These are phyloP conservation scores for Epichloe typhina DNA, from an alignment of 2,329 filamentous ascomycete species.

Conservation along the genomic window DNA sequence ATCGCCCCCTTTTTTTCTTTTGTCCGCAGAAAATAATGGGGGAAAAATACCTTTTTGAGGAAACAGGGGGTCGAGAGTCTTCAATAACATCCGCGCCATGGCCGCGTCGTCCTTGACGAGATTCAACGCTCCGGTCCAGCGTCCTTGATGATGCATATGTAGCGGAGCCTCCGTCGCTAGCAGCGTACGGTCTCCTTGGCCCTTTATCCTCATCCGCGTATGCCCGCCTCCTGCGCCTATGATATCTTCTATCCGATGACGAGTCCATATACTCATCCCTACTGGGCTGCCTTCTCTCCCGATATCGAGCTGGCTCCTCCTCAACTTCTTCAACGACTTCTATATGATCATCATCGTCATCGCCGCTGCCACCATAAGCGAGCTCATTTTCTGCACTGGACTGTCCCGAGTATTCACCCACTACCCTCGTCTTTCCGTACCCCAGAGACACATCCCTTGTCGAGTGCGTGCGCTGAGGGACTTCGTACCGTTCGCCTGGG, in stretches of 20 bases:
- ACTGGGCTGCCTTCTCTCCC: conserved; percentile 11
- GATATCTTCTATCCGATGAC: conserved; percentile 12
- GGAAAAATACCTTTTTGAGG: conserved; percentile 18
- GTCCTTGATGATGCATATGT: conserved; percentile 16
- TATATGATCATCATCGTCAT: conserved; percentile 6
- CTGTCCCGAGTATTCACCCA: not conserved
- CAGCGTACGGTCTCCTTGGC: conserved; percentile 10
- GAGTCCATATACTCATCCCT: conserved; percentile 16
- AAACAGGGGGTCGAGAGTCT: conserved; percentile 20
- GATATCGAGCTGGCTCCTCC: conserved; percentile 8
- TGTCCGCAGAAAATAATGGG: not conserved
- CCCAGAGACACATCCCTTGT: conserved; percentile 9
- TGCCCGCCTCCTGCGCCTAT: conserved; percentile 11
- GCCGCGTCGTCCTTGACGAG: conserved; percentile 14
- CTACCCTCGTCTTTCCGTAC: conserved; percentile 1
- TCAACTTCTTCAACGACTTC: conserved; percentile 17
- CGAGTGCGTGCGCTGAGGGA: conserved; percentile 4
- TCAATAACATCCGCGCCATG: conserved; percentile 19
- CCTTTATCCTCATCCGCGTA: conserved; percentile 13
- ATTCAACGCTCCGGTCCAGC: conserved; percentile 17
- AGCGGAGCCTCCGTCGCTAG: conserved; percentile 17
- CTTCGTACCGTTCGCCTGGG: conserved; percentile 10
- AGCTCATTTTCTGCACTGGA: conserved; percentile 3
- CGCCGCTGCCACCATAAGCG: not conserved
- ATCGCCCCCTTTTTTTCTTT: not conserved